These are phyloP conservation scores for Sonneratia alba DNA, from an alignment of 345 rosid species.

Conservation along the genomic window DNA sequence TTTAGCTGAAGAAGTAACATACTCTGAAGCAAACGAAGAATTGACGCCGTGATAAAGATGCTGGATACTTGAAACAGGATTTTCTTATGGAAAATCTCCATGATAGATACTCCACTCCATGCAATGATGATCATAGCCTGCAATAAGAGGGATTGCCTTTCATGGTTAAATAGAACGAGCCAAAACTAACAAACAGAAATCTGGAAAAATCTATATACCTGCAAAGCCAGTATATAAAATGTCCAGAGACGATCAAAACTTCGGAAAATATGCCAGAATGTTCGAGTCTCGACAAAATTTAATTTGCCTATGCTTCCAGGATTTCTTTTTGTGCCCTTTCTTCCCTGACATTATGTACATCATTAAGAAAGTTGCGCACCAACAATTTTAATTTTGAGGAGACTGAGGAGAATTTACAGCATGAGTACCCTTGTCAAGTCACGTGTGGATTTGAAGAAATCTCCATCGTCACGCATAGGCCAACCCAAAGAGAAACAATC, in stretches of 20 bases:
- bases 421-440: conserved; percentile 33
- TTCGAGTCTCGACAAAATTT: conserved; percentile 78
- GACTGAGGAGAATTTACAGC: conserved; percentile 13
- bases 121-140: conserved; percentile 86
- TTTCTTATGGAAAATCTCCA: conserved; percentile 49
- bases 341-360: conserved; percentile 38
- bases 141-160: neutral
- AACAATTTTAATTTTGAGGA: neutral
- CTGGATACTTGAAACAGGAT: conserved; percentile 68
- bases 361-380: conserved; percentile 2
- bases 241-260: conserved; percentile 96
- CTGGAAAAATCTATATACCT: conserved; percentile 31
- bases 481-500: conserved; percentile 99
- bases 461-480: conserved; percentile 99
- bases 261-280: conserved; percentile 94
- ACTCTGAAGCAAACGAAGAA: conserved; percentile 86
- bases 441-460: conserved; percentile 72
- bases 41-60: conserved; percentile 89
- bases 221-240: conserved; percentile 74
- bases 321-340: conserved; percentile 34
- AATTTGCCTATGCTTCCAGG: conserved; percentile 80
- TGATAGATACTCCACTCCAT: conserved; percentile 50
- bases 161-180: neutral
- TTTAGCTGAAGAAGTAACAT: conserved; percentile 14
- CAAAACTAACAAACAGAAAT: neutral